Percentiles rank a stretch among this genome's conserved stretches.
Conservation (phyloP, 371 early-diverging fungal species). For the Encephalitozoon cuniculi region DNA sequence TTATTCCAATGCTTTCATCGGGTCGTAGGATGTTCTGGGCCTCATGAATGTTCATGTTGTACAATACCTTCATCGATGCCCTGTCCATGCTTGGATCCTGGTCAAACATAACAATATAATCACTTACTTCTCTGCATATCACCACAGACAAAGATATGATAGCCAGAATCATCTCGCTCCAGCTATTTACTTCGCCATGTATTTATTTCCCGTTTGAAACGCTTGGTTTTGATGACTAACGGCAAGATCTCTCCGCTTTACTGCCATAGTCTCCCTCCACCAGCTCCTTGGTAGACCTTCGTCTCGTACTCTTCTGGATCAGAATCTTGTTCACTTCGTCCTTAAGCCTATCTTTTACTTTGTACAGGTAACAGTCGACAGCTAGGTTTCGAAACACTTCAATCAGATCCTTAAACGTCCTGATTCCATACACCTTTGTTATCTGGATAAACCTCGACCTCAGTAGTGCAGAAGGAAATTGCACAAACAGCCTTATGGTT, state of each 20-base stretch:
- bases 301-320: background rate
- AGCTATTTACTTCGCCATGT: background rate
- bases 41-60: background rate
- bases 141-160: background rate
- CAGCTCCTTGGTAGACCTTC: background rate
- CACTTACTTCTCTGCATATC: background rate
- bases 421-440: background rate
- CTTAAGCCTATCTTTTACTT: background rate
- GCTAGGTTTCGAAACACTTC: background rate
- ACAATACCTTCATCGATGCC: background rate
- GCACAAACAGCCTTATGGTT: background rate
- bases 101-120: slow-evolving; percentile 42
- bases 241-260: background rate
- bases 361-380: background rate
- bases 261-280: background rate
- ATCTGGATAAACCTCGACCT: slow-evolving; percentile 5
- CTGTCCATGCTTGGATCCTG: slow-evolving; percentile 2
- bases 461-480: background rate
- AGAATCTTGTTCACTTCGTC: background rate
- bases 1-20: slow-evolving; percentile 19
- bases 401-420: background rate
- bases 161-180: background rate
- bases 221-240: background rate
- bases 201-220: slow-evolving; percentile 1
- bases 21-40: background rate